phyloP scores from a whole-genome alignment of 306 rosid species.

The Lathyrus oleraceus region DNA sequence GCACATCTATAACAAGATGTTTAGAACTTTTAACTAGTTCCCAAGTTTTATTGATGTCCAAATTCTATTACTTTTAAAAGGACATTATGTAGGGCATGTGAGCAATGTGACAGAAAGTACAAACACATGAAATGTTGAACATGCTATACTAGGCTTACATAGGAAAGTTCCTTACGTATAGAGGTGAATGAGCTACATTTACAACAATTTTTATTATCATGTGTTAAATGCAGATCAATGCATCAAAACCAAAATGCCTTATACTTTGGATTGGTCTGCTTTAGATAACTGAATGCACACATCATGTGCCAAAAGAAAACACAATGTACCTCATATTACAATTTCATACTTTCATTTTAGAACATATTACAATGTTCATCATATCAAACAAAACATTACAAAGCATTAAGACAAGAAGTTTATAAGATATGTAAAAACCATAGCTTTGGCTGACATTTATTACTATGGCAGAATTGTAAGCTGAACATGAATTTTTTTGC shows the following conservation, averaged over 20 bases:
- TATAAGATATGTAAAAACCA: conserved; percentile 15
- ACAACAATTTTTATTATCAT: too few relatives aligned
- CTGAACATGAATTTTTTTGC: conserved; percentile 2
- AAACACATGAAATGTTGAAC: too few relatives aligned
- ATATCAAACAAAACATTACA: conserved; percentile 5
- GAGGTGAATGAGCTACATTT: too few relatives aligned
- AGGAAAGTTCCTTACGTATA: too few relatives aligned
- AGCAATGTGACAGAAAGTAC: too few relatives aligned
- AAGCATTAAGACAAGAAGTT: conserved; percentile 22
- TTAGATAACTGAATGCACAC: neutral
- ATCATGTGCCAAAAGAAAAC: conserved; percentile 22
- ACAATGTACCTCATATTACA: neutral
- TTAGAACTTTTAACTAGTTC: too few relatives aligned
- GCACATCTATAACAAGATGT: too few relatives aligned
- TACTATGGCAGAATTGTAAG: conserved; percentile 6
- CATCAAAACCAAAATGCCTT: neutral
- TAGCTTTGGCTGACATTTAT: conserved; percentile 7
- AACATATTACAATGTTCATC: neutral
- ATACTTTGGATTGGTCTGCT: neutral
- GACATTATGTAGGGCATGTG: too few relatives aligned
- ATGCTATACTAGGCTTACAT: too few relatives aligned
- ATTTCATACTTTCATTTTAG: neutral
- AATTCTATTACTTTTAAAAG: too few relatives aligned
- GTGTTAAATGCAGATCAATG: too few relatives aligned
- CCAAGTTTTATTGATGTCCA: too few relatives aligned